A percentile compares a stretch with the other conserved stretches of the same genome.
Conservation (phyloP, 352 stramenopile species). For the Phytopythium boreale region DNA sequence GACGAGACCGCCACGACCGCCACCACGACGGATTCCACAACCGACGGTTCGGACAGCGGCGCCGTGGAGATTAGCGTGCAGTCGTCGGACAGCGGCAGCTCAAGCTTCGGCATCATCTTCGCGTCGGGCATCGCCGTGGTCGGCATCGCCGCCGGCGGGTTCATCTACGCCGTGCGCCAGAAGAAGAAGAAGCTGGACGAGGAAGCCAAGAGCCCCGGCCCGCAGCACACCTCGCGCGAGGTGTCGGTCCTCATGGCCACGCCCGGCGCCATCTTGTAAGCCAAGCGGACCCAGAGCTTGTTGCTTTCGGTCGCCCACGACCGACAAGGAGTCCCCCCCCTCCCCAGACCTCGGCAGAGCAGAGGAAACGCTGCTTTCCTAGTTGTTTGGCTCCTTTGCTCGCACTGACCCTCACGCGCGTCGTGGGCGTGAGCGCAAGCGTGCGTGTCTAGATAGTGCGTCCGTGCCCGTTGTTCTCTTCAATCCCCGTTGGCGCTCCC, state of each 20-base stretch:
- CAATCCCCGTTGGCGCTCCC: constrained; percentile 1
- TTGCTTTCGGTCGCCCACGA: neutral
- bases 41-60: constrained; percentile 12
- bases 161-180: constrained; percentile 45
- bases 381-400: neutral
- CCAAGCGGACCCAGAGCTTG: neutral
- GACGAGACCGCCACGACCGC: constrained; percentile 7
- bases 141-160: constrained; percentile 31
- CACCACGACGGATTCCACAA: constrained; percentile 11
- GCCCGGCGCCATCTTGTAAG: constrained; percentile 18
- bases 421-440: neutral
- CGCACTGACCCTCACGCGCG: neutral
- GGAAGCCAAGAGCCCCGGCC: constrained; percentile 38
- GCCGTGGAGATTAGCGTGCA: constrained; percentile 45
- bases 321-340: neutral
- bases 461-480: constrained; percentile 2
- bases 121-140: constrained; percentile 29
- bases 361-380: neutral
- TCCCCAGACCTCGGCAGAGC: neutral
- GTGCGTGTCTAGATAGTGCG: neutral
- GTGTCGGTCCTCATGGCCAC: constrained; percentile 36
- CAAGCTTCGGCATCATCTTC: constrained; percentile 31
- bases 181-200: constrained; percentile 49
- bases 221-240: constrained; percentile 23
- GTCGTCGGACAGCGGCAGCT: constrained; percentile 24